Evolutionary conservation across 495 filamentous ascomycete genomes (phyloP), one percentile per base, ranked within the genome.

Genomic region (Talaromyces proteolyticus): DNA sequence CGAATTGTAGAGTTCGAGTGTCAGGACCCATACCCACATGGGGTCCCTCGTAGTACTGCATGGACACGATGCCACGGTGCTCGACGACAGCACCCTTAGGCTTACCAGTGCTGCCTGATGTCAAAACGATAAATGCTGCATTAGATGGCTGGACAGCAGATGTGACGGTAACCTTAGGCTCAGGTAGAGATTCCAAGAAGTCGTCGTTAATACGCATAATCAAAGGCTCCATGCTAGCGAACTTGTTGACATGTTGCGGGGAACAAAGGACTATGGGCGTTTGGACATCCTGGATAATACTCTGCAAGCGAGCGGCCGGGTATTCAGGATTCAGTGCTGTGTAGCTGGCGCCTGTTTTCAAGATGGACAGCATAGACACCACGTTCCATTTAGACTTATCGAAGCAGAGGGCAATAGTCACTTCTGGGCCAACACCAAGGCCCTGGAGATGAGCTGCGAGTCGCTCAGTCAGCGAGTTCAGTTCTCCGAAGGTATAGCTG

Each of bases 341-440:
- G 44, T 63, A 77, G 8, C 72, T 72, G 5, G 64, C 72, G 2
- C 78, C 78, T 20, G 73, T 70, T 50, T 68, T 74, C 6, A 71
- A 57, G 6, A 78, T 62, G 0, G 69, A 73, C 2, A 76, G 49
- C 54, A 68, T 63, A 6, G 67, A 54, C 7, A 78, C 58, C 2
- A 68, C 38, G 2, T 62, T 58, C 68, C 65, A 75, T 0, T 56
- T 55, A 0, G 68, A 70, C 19, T 45, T 45, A 7, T 45, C 43
- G 38, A 54, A 57, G 39, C 55, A 57, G 14, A 54, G 18, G 2
- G 53, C 41, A 14, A 57, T 17, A 12, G 54, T 21, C 18, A 16
- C 40, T 22, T 47, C 42, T 7, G 52, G 24, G 14, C 37, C n/a
- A 10, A 39, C 34, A 18, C 52, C 52, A 2, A 51, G 24, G 22